Percentiles rank a stretch among this genome's conserved stretches.
Conservation (phyloP, 2,329 filamentous ascomycete genomes). For the Malbranchea zuffiana region DNA sequence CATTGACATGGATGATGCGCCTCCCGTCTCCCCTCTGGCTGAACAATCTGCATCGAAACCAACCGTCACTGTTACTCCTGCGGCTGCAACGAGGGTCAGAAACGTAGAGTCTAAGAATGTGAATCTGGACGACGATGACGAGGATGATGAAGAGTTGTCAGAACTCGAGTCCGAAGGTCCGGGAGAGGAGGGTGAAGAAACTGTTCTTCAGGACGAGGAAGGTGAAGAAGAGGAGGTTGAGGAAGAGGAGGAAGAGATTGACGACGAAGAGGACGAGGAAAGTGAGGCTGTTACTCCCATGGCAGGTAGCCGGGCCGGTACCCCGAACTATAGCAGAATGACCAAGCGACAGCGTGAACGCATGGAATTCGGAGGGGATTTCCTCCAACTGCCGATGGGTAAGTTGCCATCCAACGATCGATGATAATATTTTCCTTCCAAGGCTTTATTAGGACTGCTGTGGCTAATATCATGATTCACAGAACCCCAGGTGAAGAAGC, state of each 20-base stretch:
- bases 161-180: slow-evolving; percentile 38
- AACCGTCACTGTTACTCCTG: slow-evolving; percentile 27
- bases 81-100: slow-evolving; percentile 29
- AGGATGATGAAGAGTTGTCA: slow-evolving; percentile 43
- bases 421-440: not conserved
- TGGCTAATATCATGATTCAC: slow-evolving; percentile 1
- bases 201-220: slow-evolving; percentile 30
- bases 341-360: slow-evolving; percentile 57
- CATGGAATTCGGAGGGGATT: slow-evolving; percentile 43
- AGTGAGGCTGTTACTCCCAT: slow-evolving; percentile 35
- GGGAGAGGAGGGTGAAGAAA: slow-evolving; percentile 41
- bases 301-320: slow-evolving; percentile 44
- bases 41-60: slow-evolving; percentile 29
- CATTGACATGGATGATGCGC: slow-evolving; percentile 37
- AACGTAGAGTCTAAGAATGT: slow-evolving; percentile 40
- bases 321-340: slow-evolving; percentile 52
- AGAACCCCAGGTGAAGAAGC: slow-evolving; percentile 63
- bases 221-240: slow-evolving; percentile 26
- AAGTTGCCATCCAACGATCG: slow-evolving; percentile 14
- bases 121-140: slow-evolving; percentile 38
- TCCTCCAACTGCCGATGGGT: slow-evolving; percentile 47
- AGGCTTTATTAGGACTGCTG: not conserved
- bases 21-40: slow-evolving; percentile 27
- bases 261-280: slow-evolving; percentile 31
- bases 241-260: slow-evolving; percentile 27